A percentile compares a stretch with the other conserved stretches of the same genome.
Conservation (phyloP, 2,329 filamentous ascomycete species). For the Microsporum canis region DNA sequence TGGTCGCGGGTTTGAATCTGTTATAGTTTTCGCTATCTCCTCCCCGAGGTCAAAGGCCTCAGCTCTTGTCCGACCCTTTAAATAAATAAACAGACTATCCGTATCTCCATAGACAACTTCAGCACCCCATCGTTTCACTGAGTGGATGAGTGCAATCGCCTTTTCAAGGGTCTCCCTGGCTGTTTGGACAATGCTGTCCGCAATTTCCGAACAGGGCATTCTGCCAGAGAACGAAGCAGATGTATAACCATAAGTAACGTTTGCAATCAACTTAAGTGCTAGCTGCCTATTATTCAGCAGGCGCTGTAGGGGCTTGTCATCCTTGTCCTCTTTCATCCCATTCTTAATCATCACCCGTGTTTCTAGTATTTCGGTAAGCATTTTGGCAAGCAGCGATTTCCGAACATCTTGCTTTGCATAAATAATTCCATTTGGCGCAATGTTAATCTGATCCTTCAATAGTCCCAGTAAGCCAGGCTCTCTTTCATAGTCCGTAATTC, state of each 20-base stretch:
- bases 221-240: constrained; percentile 92
- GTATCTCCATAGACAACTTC: constrained; percentile 98
- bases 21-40: constrained; percentile 80
- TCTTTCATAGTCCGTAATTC: constrained; percentile 76
- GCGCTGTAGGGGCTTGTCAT: constrained; percentile 73
- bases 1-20: constrained; percentile 77
- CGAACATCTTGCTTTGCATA: constrained; percentile 76
- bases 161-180: constrained; percentile 89
- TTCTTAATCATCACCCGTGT: constrained; percentile 96
- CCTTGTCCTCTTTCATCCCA: constrained; percentile 87
- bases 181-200: constrained; percentile 95
- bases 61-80: constrained; percentile 74
- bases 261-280: constrained; percentile 91
- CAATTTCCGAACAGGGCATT: constrained; percentile 97
- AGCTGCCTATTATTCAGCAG: constrained; percentile 88
- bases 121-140: constrained; percentile 73
- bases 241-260: constrained; percentile 96
- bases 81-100: constrained; percentile 81
- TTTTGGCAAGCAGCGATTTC: constrained; percentile 85
- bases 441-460: constrained; percentile 75
- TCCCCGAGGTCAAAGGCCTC: constrained; percentile 87
- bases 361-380: constrained; percentile 91
- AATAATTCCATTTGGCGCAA: constrained; percentile 94
- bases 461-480: constrained; percentile 63
- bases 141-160: constrained; percentile 85